Evolutionary conservation across 148 eudicot species (phyloP).

Genomic region (Vaccinium myrtillus): DNA sequence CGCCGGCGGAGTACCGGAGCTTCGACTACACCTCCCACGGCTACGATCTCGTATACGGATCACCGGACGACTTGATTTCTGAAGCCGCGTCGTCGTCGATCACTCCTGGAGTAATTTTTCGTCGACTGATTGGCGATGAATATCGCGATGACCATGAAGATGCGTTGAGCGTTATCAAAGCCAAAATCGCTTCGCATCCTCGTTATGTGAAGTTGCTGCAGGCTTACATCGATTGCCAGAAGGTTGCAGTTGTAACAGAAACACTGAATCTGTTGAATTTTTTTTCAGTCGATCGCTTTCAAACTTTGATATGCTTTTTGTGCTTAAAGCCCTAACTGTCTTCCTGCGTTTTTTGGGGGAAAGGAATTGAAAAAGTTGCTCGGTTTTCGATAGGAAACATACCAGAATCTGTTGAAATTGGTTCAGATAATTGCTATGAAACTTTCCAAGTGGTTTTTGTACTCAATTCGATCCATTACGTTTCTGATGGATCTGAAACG

Average conservation of each 20-base stretch:
- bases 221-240: conserved; percentile 86
- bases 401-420: neutral
- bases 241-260: conserved; percentile 37
- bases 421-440: neutral
- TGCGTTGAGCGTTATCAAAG: conserved; percentile 40
- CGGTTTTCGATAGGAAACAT: neutral
- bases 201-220: conserved; percentile 64
- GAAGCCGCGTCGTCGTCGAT: conserved; percentile 41
- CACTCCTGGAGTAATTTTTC: neutral
- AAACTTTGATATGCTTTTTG: neutral
- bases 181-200: conserved; percentile 87
- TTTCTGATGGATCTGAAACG: neutral
- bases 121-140: conserved; percentile 3
- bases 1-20: conserved; percentile 46
- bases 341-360: too few relatives aligned
- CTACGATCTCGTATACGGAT: conserved; percentile 46
- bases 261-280: neutral
- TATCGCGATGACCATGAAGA: conserved; percentile 6
- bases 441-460: neutral
- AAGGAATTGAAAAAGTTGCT: neutral
- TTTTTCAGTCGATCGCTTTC: neutral
- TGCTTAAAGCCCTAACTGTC: neutral
- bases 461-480: neutral
- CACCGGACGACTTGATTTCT: conserved; percentile 61
- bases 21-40: conserved; percentile 22